Evolutionary conservation across 2,329 filamentous ascomycete genomes (phyloP).

Genomic region (Lachnellula cervina): DNA sequence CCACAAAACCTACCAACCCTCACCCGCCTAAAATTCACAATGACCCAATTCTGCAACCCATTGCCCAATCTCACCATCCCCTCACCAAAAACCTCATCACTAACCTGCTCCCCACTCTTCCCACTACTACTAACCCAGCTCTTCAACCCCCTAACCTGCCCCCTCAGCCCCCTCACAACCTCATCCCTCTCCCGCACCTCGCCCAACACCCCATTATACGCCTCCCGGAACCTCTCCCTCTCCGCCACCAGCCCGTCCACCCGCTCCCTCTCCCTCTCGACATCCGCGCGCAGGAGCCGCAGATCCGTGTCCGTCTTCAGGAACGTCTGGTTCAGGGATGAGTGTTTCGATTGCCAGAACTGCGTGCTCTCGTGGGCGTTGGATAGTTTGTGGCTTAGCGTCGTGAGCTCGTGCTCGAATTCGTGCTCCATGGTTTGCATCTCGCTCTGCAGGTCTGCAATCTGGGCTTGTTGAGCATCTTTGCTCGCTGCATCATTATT

Average conservation of each 20-base stretch:
- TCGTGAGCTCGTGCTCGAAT: slow-evolving; percentile 49
- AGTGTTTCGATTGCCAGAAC: slow-evolving; percentile 55
- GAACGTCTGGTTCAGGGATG: slow-evolving; percentile 47
- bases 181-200: slow-evolving; percentile 49
- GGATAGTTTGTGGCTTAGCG: slow-evolving; percentile 39
- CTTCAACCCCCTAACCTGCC: slow-evolving; percentile 63
- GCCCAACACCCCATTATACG: slow-evolving; percentile 43
- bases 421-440: slow-evolving; percentile 48
- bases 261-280: slow-evolving; percentile 21
- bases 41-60: slow-evolving; percentile 69
- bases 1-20: slow-evolving; percentile 40
- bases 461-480: slow-evolving; percentile 30
- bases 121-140: slow-evolving; percentile 67
- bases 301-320: slow-evolving; percentile 49
- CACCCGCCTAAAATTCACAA: slow-evolving; percentile 61
- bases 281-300: slow-evolving; percentile 44
- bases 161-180: slow-evolving; percentile 49
- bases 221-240: slow-evolving; percentile 38
- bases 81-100: slow-evolving; percentile 63
- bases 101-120: slow-evolving; percentile 53
- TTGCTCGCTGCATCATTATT: background rate
- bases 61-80: slow-evolving; percentile 58
- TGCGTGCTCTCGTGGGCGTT: slow-evolving; percentile 49
- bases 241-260: too few species aligned
- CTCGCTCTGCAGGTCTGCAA: slow-evolving; percentile 49